A percentile compares a stretch with the other conserved stretches of the same genome.
These are phyloP conservation scores for Bolboschoenus planiculmis DNA, from an alignment of 176 grass and related monocot species.

Conservation along the genomic window DNA sequence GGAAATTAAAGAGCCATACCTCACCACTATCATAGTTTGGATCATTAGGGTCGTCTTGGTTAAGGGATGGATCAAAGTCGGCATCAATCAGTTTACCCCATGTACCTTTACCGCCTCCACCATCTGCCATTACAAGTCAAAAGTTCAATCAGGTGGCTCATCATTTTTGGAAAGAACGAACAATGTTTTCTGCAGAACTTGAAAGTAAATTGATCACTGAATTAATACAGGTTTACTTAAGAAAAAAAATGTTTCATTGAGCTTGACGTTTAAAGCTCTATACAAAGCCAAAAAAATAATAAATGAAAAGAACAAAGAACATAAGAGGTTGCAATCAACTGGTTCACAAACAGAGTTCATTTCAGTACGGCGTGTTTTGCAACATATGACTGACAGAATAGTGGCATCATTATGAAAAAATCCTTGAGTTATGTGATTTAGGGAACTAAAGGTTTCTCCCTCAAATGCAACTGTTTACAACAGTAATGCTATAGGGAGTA, in stretches of 20 bases:
- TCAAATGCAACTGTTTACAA: too few relatives aligned
- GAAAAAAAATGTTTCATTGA: not conserved
- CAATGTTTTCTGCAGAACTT: not conserved
- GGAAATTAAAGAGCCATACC: conserved; percentile 42
- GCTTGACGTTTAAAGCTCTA: not conserved
- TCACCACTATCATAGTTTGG: conserved; percentile 95
- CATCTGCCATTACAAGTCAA: conserved; percentile 52
- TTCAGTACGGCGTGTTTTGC: not conserved
- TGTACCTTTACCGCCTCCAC: conserved; percentile 86
- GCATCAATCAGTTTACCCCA: conserved; percentile 89
- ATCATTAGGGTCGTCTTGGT: conserved; percentile 84
- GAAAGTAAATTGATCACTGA: not conserved
- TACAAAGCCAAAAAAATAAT: not conserved
- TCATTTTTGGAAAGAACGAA: not conserved
- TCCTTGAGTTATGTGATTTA: too few relatives aligned
- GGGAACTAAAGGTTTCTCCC: too few relatives aligned
- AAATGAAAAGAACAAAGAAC: not conserved
- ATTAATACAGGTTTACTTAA: not conserved
- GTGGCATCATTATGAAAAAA: too few relatives aligned
- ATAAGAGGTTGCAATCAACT: conserved; percentile 10
- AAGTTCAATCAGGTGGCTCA: conserved; percentile 15
- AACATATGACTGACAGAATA: not conserved
- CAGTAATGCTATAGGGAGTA: too few relatives aligned
- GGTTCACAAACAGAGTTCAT: not conserved
- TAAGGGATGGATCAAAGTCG: conserved; percentile 52